Evolutionary conservation across 2,329 filamentous ascomycete species (phyloP), one percentile per base, ranked within the genome.

Genomic region (Exophiala mesophila): DNA sequence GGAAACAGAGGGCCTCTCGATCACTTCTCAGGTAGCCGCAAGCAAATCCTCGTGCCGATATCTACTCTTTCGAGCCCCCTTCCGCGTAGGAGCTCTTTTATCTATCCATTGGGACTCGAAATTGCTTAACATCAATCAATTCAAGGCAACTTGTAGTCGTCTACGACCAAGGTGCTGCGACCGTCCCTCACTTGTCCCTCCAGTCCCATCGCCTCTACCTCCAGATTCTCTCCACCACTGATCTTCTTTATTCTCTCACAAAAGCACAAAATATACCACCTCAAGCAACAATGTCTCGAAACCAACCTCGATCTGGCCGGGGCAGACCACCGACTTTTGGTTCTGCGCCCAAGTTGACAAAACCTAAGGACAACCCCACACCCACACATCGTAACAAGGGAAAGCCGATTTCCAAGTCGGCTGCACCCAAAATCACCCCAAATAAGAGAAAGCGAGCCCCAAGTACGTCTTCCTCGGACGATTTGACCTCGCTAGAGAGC

Each of bases 81-180:
- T 48, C 50, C 49, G 47, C 44, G 32, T 51, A 47, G 48, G 52
- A 55, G 48, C 66, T 64, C 62, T 56, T 19, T 19, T 19, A 13
- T 53, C 53, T 32, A 41, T 41, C 40, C 39, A 26, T 53, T 39
- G 49, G 51, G 49, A 45, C 80, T 84, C 80, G 74, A 77, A 82
- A 82, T 79, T 82, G 76, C 64, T 63, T 64, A 61, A 47, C 49
- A 59, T 59, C 60, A 61, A 63, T 60, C 57, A 61, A 52, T 59
- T 52, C 51, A 58, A 61, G 62, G 61, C 52, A 54, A 49, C 46
- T 28, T 21, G 40, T 31, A 29, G 53, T 54, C 49, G 36, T 46
- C 20, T 10, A 42, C 41, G 49, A 51, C 53, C 50, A 47, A 45
- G 44, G 50, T 56, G 53, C 50, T 54, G 38, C 29, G 39, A 36